These are phyloP conservation scores for Tuber magnatum DNA, from an alignment of 495 filamentous ascomycete genomes.

Conservation along the genomic window DNA sequence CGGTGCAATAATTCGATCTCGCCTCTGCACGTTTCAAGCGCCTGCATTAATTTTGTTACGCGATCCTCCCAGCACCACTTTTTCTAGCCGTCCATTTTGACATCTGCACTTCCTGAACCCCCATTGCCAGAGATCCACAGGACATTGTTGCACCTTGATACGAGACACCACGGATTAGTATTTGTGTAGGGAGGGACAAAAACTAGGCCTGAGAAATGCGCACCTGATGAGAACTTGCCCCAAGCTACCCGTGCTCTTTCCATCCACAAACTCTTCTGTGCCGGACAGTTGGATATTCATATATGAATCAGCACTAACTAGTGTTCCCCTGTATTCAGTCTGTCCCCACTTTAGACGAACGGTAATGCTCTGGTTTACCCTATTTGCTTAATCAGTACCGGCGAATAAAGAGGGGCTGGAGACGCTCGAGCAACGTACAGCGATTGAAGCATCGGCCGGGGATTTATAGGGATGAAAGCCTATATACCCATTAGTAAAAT, in stretches of 20 bases:
- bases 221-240: slow-evolving; percentile 91
- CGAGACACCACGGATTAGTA: slow-evolving; percentile 30
- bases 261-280: slow-evolving; percentile 86
- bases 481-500: slow-evolving; percentile 32
- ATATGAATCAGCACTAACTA: slow-evolving; percentile 92
- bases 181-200: neutral
- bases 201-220: slow-evolving; percentile 22
- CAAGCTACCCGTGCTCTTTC: slow-evolving; percentile 71
- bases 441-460: slow-evolving; percentile 78
- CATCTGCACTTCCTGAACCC: slow-evolving; percentile 43
- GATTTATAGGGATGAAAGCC: slow-evolving; percentile 76
- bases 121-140: slow-evolving; percentile 60
- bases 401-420: neutral
- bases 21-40: slow-evolving; percentile 4
- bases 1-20: neutral
- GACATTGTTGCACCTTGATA: slow-evolving; percentile 80
- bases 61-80: slow-evolving; percentile 3
- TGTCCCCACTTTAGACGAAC: slow-evolving; percentile 96
- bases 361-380: slow-evolving; percentile 80
- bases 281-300: slow-evolving; percentile 92
- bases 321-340: slow-evolving; percentile 86
- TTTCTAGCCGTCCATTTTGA: slow-evolving; percentile 48
- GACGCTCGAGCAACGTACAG: slow-evolving; percentile 53
- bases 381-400: slow-evolving; percentile 41
- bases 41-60: slow-evolving; percentile 15